Base-by-base conservation (phyloP, 768 basidiomycete species). In the Hygrocybe punicea region DNA sequence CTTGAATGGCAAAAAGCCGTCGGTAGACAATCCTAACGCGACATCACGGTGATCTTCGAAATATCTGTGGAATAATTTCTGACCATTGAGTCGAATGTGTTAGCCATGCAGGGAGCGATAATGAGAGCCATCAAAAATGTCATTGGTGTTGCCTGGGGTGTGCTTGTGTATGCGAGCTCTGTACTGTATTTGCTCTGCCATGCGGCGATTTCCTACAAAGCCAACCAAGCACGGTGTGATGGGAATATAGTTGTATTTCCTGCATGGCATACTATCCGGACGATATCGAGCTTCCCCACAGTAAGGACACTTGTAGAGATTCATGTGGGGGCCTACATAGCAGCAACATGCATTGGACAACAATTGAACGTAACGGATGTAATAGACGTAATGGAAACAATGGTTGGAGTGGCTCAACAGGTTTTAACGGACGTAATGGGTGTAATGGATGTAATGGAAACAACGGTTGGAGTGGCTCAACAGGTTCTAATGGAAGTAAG, bases 291-390 rank as follows among this genome's bases (percentile, higher is more conserved):
- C n/a, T 44, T 65, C 62, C 0, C 67, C 46, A 63, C 78, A 81
- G 60, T 65, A 65, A 1, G 72, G 72, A 55, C 80, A 82, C 7
- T 33, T 16, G 0, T 60, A 54, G 8, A 66, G 52, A 4, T 68
- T 61, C 6, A 55, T 61, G 34, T 72, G 65, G 0, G 66, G 61
- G 1, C 76, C 77, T 13, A 68, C 61, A 58, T 65, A 81, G 55
- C 69, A 72, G 51, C 63, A 63, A 58, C 80, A 81, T 0, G 73
- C 76, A 50, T 76, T 21, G 64, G 49, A 62, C 80, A 82, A 61
- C 78, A 80, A 61, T 80, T 62, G 61, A 67, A 76, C 3, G n/a
- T n/a, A n/a, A n/a, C n/a, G n/a, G n/a, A n/a, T n/a, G n/a, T n/a
- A n/a, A n/a, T n/a, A n/a, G n/a, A n/a, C n/a, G n/a, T n/a, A n/a